Conservation (phyloP, 257 asterid genomes). For the Nicotiana tomentosiformis region DNA sequence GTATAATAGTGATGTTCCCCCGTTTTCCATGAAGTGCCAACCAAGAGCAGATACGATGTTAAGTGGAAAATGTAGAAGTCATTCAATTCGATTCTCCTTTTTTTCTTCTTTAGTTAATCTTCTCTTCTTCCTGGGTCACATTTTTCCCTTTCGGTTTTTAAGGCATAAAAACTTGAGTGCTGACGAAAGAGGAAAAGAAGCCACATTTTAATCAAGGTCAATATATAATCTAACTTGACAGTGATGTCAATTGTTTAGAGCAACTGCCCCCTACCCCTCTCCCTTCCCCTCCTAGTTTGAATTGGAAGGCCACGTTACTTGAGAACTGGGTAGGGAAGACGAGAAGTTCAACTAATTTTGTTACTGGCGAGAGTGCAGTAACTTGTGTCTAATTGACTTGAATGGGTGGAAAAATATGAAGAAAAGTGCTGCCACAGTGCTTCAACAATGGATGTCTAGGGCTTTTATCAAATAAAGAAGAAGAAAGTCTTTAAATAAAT, state of each 20-base stretch:
- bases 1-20: neutral
- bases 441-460: no score
- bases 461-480: no score
- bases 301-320: neutral
- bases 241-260: neutral
- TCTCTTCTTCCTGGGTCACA: no score
- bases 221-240: neutral
- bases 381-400: no score
- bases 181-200: neutral
- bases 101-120: no score
- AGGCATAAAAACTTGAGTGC: neutral
- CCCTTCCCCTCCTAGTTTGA: neutral
- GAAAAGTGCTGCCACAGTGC: no score
- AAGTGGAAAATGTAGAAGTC: neutral
- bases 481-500: no score
- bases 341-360: no score
- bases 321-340: neutral
- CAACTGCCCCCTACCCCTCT: neutral
- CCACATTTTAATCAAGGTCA: neutral
- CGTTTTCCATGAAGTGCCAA: neutral
- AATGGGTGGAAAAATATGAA: no score
- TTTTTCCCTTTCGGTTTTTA: neutral
- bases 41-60: neutral
- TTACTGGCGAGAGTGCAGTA: no score
- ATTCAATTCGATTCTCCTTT: neutral